These are phyloP conservation scores for Aspergillus cejpii DNA, from an alignment of 2,329 filamentous ascomycete genomes.

Conservation along the genomic window DNA sequence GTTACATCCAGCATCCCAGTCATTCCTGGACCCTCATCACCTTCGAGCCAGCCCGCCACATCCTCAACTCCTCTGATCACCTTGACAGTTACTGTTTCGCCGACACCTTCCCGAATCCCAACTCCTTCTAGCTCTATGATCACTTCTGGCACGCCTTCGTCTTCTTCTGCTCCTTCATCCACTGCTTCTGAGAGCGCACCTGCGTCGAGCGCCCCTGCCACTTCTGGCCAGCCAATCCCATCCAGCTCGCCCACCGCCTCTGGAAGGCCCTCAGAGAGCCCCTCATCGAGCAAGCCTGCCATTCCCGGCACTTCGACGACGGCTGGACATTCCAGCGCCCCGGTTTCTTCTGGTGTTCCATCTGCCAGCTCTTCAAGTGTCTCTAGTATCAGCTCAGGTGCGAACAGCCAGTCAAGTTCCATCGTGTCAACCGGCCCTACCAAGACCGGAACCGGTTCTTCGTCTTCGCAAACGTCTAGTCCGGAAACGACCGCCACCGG, in stretches of 20 bases:
- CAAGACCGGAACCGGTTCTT: not conserved
- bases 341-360: not conserved
- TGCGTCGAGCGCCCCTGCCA: constrained; percentile 3
- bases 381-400: not conserved
- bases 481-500: not conserved
- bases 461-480: not conserved
- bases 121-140: not conserved
- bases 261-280: constrained; percentile 2
- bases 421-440: not conserved
- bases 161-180: not conserved
- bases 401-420: not conserved
- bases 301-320: constrained; percentile 7
- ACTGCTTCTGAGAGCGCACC: too few relatives aligned
- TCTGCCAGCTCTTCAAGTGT: constrained; percentile 1
- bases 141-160: not conserved
- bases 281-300: constrained; percentile 6
- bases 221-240: not conserved
- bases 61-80: not conserved
- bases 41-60: not conserved
- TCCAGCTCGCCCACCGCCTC: constrained; percentile 7
- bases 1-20: constrained; percentile 1
- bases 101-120: not conserved
- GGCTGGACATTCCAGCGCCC: not conserved
- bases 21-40: not conserved
- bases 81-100: not conserved